Evolutionary conservation across 2,329 filamentous ascomycete genomes (phyloP).

Genomic region (Cordyceps sp.): DNA sequence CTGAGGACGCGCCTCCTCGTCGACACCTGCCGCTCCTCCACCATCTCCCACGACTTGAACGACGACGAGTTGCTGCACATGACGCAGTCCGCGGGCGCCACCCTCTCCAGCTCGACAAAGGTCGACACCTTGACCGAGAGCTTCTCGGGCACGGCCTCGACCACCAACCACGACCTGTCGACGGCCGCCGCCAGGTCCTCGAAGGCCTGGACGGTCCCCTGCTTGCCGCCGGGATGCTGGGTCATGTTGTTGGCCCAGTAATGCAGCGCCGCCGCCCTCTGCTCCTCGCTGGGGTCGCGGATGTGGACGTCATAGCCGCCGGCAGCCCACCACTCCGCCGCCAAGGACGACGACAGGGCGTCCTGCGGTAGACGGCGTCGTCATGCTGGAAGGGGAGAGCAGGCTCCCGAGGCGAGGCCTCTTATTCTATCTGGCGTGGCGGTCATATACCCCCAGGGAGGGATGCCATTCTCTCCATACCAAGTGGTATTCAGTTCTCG

Average conservation of each 20-base stretch:
- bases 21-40: constrained; percentile 20
- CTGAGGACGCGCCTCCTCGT: constrained; percentile 25
- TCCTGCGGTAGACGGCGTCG: neutral
- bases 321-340: constrained; percentile 23
- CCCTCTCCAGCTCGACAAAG: constrained; percentile 26
- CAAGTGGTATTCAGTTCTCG: too few species aligned
- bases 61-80: constrained; percentile 34
- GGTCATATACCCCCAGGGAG: too few species aligned
- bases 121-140: constrained; percentile 29
- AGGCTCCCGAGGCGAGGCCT: too few species aligned
- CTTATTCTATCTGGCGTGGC: too few species aligned
- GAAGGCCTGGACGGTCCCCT: constrained; percentile 14
- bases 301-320: constrained; percentile 25
- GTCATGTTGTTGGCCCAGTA: constrained; percentile 21
- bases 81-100: constrained; percentile 26
- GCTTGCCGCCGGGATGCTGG: constrained; percentile 8
- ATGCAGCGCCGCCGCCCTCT: constrained; percentile 17
- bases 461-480: too few species aligned
- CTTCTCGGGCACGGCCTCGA: constrained; percentile 35
- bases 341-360: constrained; percentile 19
- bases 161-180: constrained; percentile 31
- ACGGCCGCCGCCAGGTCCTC: constrained; percentile 22
- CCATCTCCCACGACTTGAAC: constrained; percentile 31
- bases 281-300: constrained; percentile 21
- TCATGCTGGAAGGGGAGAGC: neutral